Evolutionary conservation across 495 filamentous ascomycete species (phyloP).

Genomic region (Podospora australis): DNA sequence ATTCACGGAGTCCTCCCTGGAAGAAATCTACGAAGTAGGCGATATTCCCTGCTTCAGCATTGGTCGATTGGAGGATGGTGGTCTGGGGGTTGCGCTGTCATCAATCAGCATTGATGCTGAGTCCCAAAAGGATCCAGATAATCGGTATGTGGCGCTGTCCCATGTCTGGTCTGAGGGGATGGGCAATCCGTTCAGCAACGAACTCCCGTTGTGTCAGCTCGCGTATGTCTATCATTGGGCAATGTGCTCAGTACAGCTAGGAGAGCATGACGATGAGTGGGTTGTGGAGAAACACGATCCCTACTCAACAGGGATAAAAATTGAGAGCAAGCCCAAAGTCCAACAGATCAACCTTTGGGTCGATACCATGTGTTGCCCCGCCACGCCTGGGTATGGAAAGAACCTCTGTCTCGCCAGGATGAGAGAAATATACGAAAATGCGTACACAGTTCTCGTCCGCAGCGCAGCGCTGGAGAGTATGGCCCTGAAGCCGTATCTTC

Average conservation of each 20-base stretch:
- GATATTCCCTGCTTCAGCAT: background rate
- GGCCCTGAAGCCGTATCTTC: background rate
- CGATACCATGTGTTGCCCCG: slow-evolving; percentile 21
- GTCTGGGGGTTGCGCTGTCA: background rate
- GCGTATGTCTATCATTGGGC: slow-evolving; percentile 2
- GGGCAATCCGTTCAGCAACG: slow-evolving; percentile 15
- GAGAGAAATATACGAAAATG: slow-evolving; percentile 16
- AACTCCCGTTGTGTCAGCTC: slow-evolving; percentile 16
- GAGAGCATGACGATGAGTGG: no score
- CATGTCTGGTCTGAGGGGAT: slow-evolving; percentile 23
- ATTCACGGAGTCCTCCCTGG: background rate
- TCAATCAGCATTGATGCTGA: background rate
- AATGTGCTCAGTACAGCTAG: background rate
- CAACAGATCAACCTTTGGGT: slow-evolving; percentile 16
- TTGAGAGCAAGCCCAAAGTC: background rate
- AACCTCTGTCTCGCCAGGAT: slow-evolving; percentile 11
- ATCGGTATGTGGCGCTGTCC: slow-evolving; percentile 11
- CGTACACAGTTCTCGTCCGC: slow-evolving; percentile 13
- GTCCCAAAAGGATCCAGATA: background rate
- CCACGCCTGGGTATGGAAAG: slow-evolving; percentile 1
- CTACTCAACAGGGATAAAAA: background rate
- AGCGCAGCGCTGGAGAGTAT: background rate
- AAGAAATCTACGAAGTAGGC: background rate
- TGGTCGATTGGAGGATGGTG: background rate
- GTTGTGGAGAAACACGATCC: no score